Conservation (phyloP, 2,329 filamentous ascomycete genomes). For the Xylaria multiplex region DNA sequence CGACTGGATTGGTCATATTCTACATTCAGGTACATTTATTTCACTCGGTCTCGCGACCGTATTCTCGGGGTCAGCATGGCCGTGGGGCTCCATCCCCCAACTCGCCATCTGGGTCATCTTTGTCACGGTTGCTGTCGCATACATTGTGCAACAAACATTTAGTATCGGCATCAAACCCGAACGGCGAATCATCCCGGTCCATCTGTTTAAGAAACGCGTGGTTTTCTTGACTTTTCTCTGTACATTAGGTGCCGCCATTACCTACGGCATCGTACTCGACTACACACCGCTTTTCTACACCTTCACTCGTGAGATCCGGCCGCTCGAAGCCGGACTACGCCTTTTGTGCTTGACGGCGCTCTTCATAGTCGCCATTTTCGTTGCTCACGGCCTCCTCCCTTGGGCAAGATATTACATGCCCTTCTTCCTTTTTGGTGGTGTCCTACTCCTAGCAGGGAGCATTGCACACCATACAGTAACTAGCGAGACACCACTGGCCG, state of each 20-base stretch:
- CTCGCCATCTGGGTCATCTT: conserved; percentile 60
- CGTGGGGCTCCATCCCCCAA: conserved; percentile 59
- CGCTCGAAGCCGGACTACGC: conserved; percentile 53
- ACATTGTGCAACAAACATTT: conserved; percentile 57
- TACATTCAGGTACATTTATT: conserved; percentile 53
- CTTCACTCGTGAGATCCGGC: conserved; percentile 56
- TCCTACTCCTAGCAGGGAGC: conserved; percentile 43
- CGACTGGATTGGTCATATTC: conserved; percentile 58
- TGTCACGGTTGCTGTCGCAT: conserved; percentile 54
- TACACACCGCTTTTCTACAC: conserved; percentile 64
- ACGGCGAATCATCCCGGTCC: conserved; percentile 57
- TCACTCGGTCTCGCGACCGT: conserved; percentile 50
- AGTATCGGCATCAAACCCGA: conserved; percentile 53
- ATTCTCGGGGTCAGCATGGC: conserved; percentile 59
- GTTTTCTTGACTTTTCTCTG: conserved; percentile 56
- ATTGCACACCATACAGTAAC: conserved; percentile 46
- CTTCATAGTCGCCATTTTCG: conserved; percentile 36
- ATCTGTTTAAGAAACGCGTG: conserved; percentile 53
- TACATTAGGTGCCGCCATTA: conserved; percentile 49
- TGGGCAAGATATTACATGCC: conserved; percentile 52
- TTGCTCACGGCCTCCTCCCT: conserved; percentile 52
- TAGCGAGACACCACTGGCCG: conserved; percentile 40
- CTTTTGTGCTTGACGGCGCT: conserved; percentile 50
- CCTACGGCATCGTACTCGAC: conserved; percentile 55
- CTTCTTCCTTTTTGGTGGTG: conserved; percentile 47